These are phyloP conservation scores for Endoconidiophora laricicola DNA, from an alignment of 2,329 filamentous ascomycete species.

Conservation along the genomic window DNA sequence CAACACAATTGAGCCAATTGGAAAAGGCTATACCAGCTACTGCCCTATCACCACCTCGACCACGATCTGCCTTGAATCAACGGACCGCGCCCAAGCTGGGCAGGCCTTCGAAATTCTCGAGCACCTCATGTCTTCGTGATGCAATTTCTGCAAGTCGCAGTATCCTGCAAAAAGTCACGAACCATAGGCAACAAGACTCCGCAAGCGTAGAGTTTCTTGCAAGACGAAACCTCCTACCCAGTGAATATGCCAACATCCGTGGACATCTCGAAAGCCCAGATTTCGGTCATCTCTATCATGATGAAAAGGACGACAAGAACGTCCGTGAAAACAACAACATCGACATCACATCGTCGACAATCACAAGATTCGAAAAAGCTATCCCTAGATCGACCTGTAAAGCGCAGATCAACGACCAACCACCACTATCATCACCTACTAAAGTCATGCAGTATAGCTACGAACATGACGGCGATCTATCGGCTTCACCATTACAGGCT, in stretches of 20 bases:
- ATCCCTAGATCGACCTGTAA: too few relatives aligned
- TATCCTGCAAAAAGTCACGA: neutral
- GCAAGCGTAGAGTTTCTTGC: slow-evolving; percentile 10
- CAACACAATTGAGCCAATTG: neutral
- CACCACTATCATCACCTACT: too few relatives aligned
- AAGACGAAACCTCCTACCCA: slow-evolving; percentile 1
- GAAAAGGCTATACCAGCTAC: too few relatives aligned
- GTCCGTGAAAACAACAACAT: neutral
- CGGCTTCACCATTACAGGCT: too few relatives aligned
- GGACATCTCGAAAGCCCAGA: neutral
- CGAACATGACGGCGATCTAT: too few relatives aligned
- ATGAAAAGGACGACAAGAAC: neutral
- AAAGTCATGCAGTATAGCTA: too few relatives aligned
- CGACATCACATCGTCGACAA: neutral
- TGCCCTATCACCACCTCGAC: too few relatives aligned
- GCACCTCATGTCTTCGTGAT: neutral
- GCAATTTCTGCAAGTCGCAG: slow-evolving; percentile 9
- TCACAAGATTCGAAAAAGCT: too few relatives aligned
- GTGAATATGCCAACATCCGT: neutral
- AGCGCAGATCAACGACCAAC: too few relatives aligned
- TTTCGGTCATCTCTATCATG: neutral
- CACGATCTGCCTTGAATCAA: too few relatives aligned
- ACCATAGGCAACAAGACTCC: neutral
- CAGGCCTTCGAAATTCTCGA: neutral
- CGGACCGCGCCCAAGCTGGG: neutral